Conservation (phyloP, 441 rosid genomes). For the Adansonia rubrostipa region DNA sequence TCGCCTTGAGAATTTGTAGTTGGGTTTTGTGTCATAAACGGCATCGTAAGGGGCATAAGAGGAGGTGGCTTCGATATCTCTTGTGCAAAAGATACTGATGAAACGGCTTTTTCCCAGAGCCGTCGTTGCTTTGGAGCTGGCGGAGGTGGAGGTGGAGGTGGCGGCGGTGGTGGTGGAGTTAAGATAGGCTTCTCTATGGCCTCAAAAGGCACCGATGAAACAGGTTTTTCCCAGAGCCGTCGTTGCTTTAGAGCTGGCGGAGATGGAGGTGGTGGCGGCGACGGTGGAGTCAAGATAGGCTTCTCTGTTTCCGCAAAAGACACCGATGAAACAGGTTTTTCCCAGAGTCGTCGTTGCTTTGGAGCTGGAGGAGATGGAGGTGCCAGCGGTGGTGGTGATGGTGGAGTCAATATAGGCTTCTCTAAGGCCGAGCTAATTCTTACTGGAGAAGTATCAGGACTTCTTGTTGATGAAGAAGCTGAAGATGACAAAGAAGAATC, state of each 20-base stretch:
- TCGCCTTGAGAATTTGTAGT: slow-evolving; percentile 50
- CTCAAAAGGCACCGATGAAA: slow-evolving; percentile 38
- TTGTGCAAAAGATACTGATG: slow-evolving; percentile 40
- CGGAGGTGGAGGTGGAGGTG: slow-evolving; percentile 49
- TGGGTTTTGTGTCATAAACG: slow-evolving; percentile 66
- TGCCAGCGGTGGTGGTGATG: slow-evolving; percentile 45
- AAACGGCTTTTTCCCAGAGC: slow-evolving; percentile 36
- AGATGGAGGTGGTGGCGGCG: slow-evolving; percentile 42
- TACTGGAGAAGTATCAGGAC: slow-evolving; percentile 50
- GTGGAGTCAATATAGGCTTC: slow-evolving; percentile 38
- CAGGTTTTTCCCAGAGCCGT: slow-evolving; percentile 45
- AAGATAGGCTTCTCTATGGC: slow-evolving; percentile 37
- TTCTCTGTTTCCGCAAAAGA: slow-evolving; percentile 21
- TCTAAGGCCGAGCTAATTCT: slow-evolving; percentile 38
- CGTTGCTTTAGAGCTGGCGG: slow-evolving; percentile 50
- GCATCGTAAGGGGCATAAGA: slow-evolving; percentile 77
- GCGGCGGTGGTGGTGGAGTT: slow-evolving; percentile 42
- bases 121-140: slow-evolving; percentile 48
- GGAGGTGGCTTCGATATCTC: slow-evolving; percentile 58
- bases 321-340: slow-evolving; percentile 33
- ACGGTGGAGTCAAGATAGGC: slow-evolving; percentile 36
- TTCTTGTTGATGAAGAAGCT: slow-evolving; percentile 53
- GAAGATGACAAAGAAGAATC: slow-evolving; percentile 44
- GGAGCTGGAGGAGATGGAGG: slow-evolving; percentile 52
- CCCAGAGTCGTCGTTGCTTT: slow-evolving; percentile 46